A percentile compares a stretch with the other conserved stretches of the same genome.
Conservation (phyloP, 176 grass and related monocot species). For the Eleusine coracana region DNA sequence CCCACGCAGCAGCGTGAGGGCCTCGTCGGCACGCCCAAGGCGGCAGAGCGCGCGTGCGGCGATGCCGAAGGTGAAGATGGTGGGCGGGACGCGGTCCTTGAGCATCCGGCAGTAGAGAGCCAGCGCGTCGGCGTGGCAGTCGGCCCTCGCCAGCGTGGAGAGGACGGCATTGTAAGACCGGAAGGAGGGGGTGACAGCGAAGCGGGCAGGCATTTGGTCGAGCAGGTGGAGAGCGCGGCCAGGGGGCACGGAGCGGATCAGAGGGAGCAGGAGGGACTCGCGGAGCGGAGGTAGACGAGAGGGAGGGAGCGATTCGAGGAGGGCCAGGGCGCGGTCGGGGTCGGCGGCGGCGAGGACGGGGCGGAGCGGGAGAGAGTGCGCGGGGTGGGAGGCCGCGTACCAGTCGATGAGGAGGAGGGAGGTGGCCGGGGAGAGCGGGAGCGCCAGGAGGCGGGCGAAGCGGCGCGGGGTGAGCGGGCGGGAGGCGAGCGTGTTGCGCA, state of each 20-base stretch:
- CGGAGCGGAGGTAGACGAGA: conserved; percentile 46
- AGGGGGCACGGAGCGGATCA: conserved; percentile 52
- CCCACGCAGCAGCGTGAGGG: conserved; percentile 56
- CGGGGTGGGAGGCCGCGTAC: conserved; percentile 62
- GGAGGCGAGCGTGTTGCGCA: conserved; percentile 61
- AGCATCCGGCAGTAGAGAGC: conserved; percentile 71
- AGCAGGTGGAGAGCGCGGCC: conserved; percentile 74
- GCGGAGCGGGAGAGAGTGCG: conserved; percentile 56
- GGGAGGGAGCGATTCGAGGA: conserved; percentile 52
- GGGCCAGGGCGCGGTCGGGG: conserved; percentile 42
- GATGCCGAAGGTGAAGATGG: conserved; percentile 71
- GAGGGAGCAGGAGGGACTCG: conserved; percentile 55
- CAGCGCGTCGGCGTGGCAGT: conserved; percentile 59
- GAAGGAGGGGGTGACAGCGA: conserved; percentile 61
- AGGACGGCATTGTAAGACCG: conserved; percentile 75
- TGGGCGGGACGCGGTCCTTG: conserved; percentile 57
- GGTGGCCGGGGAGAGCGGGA: conserved; percentile 63
- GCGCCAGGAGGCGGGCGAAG: conserved; percentile 60
- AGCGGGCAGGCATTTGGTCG: conserved; percentile 65
- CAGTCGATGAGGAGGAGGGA: conserved; percentile 82
- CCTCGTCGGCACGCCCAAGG: conserved; percentile 58
- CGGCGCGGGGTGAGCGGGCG: conserved; percentile 56
- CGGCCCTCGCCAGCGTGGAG: conserved; percentile 50
- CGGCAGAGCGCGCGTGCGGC: conserved; percentile 65
- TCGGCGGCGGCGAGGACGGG: conserved; percentile 53